Evolutionary conservation across 2,329 filamentous ascomycete species (phyloP).

Genomic region (Fusarium austroafricanum): DNA sequence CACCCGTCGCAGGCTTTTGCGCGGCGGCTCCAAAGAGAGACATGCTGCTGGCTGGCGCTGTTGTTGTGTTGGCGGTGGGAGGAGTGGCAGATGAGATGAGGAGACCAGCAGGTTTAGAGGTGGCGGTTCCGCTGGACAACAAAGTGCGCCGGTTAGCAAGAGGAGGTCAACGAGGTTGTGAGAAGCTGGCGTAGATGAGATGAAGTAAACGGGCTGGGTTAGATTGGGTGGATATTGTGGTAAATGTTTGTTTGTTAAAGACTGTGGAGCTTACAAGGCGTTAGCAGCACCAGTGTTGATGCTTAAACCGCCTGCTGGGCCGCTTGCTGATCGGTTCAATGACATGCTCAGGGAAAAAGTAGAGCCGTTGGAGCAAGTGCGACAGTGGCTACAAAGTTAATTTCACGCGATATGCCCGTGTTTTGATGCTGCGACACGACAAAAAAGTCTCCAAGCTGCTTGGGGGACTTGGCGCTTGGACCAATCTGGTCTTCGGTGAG

Average conservation of each 20-base stretch:
- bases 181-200: conserved; percentile 6
- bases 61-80: conserved; percentile 43
- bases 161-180: conserved; percentile 5
- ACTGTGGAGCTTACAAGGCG: conserved; percentile 52
- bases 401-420: conserved; percentile 34
- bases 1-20: conserved; percentile 45
- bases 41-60: conserved; percentile 48
- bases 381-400: conserved; percentile 35
- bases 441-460: conserved; percentile 32
- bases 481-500: conserved; percentile 29
- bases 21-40: conserved; percentile 44
- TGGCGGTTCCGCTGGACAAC: conserved; percentile 40
- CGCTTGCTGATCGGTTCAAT: conserved; percentile 68
- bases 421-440: conserved; percentile 37
- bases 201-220: conserved; percentile 5
- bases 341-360: conserved; percentile 54
- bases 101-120: conserved; percentile 52
- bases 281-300: conserved; percentile 74
- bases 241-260: conserved; percentile 41
- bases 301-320: conserved; percentile 69
- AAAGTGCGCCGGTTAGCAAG: conserved; percentile 33
- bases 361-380: conserved; percentile 29
- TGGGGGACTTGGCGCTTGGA: conserved; percentile 38
- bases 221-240: conserved; percentile 31
- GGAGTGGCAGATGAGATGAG: conserved; percentile 49